Conservation (phyloP, 2,329 filamentous ascomycete genomes). For the Aspergillus candidus region DNA sequence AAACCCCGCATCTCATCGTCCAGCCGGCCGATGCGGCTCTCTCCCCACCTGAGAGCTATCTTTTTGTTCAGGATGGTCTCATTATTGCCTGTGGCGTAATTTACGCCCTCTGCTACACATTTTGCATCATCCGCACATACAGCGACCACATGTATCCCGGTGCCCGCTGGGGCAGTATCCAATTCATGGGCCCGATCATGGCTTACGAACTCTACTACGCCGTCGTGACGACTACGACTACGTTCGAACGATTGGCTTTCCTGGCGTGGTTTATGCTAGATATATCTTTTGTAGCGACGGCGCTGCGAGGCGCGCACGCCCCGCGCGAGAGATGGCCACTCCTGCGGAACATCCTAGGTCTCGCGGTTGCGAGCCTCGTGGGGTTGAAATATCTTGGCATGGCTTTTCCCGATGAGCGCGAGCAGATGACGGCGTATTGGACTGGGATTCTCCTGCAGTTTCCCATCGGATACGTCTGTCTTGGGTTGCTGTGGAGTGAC, state of each 20-base stretch:
- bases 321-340: not conserved
- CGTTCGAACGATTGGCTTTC: constrained; percentile 10
- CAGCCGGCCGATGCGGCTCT: constrained; percentile 12
- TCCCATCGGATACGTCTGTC: constrained; percentile 15
- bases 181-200: constrained; percentile 13
- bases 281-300: constrained; percentile 7
- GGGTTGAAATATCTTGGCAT: constrained; percentile 2
- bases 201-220: constrained; percentile 18
- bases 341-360: constrained; percentile 6
- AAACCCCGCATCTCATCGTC: constrained; percentile 13
- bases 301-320: constrained; percentile 8
- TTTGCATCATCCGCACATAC: constrained; percentile 11
- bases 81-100: constrained; percentile 16
- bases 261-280: constrained; percentile 16
- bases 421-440: constrained; percentile 19
- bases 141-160: constrained; percentile 11
- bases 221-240: constrained; percentile 12
- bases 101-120: constrained; percentile 16
- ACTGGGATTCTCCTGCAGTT: constrained; percentile 16
- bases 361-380: constrained; percentile 1
- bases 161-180: constrained; percentile 5
- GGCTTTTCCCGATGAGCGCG: constrained; percentile 15
- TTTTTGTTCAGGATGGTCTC: constrained; percentile 18
- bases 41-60: constrained; percentile 16
- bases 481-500: constrained; percentile 10